These are phyloP conservation scores for Triticum urartu DNA, from an alignment of 176 grass and related monocot genomes.

Conservation along the genomic window DNA sequence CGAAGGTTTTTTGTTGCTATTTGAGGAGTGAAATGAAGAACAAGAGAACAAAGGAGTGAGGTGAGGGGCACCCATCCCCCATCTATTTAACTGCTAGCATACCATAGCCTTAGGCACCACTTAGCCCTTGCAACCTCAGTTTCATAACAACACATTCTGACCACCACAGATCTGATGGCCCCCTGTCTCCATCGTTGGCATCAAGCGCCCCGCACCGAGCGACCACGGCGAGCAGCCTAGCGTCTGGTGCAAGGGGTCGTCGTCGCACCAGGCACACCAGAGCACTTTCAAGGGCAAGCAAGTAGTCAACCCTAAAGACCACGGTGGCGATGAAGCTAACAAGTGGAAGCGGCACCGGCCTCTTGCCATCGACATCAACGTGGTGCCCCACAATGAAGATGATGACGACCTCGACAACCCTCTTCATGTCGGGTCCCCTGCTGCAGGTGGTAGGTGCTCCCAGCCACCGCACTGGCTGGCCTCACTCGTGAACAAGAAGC, in stretches of 20 bases:
- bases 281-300: background rate
- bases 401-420: background rate
- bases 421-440: background rate
- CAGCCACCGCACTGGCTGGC: fast-evolving
- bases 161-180: background rate
- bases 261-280: no score
- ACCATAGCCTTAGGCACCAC: background rate
- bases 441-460: background rate
- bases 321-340: background rate
- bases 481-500: background rate
- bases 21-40: no score
- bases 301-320: background rate
- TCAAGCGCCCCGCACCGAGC: background rate
- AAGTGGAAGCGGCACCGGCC: background rate
- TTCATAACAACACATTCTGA: background rate
- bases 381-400: background rate
- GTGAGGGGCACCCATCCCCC: no score
- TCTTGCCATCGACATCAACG: background rate
- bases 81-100: background rate
- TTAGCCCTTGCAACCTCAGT: no score
- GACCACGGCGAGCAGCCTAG: background rate
- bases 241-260: background rate
- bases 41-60: no score
- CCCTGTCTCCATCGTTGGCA: background rate
- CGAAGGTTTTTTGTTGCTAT: background rate